These are phyloP conservation scores for Escovopsis sp. DNA, from an alignment of 2,329 filamentous ascomycete genomes.

Conservation along the genomic window DNA sequence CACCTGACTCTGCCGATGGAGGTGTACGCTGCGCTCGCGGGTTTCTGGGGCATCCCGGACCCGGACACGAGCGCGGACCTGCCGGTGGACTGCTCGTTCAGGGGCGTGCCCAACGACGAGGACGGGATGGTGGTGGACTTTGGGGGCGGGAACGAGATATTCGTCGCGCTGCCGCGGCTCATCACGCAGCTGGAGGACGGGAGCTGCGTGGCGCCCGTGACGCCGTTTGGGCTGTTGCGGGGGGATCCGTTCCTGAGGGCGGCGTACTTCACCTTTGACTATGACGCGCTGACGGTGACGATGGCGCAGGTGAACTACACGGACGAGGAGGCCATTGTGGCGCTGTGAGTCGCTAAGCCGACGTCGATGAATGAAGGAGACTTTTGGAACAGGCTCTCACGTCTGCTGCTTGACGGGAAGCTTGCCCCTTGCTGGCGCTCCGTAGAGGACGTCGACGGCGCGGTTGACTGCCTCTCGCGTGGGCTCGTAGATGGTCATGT, in stretches of 20 bases:
- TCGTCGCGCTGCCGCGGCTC: constrained; percentile 4
- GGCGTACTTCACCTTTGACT: constrained; percentile 7
- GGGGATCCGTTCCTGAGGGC: constrained; percentile 5
- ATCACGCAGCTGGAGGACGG: constrained; percentile 1
- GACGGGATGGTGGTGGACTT: constrained; percentile 2
- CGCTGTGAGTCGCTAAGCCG: neutral
- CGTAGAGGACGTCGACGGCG: constrained; percentile 10
- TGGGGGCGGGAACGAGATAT: constrained; percentile 1
- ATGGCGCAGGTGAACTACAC: constrained; percentile 6
- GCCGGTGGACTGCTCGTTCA: constrained; percentile 5
- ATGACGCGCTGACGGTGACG: constrained; percentile 6
- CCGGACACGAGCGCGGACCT: neutral
- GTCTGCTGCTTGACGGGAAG: constrained; percentile 7
- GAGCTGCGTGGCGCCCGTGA: constrained; percentile 3
- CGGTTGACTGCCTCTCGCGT: constrained; percentile 12
- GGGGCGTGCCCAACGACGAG: neutral
- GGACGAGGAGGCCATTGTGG: constrained; percentile 4
- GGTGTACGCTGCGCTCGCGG: constrained; percentile 2
- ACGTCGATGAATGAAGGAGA: too few relatives aligned
- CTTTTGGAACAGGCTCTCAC: too few relatives aligned
- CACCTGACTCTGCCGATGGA: constrained; percentile 4
- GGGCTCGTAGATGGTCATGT: constrained; percentile 13
- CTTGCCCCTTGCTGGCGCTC: constrained; percentile 6
- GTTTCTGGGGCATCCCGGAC: constrained; percentile 4
- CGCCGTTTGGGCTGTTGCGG: neutral